phyloP scores from a whole-genome alignment of 2,329 filamentous ascomycete genomes.

The Passalora sequoiae region DNA sequence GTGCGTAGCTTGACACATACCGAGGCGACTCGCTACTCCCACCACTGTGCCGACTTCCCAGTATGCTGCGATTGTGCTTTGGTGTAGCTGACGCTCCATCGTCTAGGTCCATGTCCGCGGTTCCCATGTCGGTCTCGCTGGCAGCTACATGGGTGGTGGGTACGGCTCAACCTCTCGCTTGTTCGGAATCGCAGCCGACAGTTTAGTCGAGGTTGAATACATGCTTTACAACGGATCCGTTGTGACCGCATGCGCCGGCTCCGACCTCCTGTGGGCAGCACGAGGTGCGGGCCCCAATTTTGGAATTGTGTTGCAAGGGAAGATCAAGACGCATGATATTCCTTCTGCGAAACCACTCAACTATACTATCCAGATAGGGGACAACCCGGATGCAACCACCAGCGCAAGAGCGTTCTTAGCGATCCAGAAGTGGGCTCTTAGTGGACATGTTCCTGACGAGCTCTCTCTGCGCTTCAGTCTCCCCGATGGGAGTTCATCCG shows the following conservation, averaged over 20 bases:
- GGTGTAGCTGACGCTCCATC: too few relatives aligned
- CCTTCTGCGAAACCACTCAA: background rate
- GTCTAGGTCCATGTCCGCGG: background rate
- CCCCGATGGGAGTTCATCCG: background rate
- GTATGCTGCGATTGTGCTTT: too few relatives aligned
- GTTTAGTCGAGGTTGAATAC: background rate
- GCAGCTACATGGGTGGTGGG: background rate
- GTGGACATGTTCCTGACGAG: background rate
- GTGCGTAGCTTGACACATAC: too few relatives aligned
- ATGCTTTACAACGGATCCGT: background rate
- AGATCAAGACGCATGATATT: background rate
- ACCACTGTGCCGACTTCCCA: too few relatives aligned
- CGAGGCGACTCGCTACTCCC: too few relatives aligned
- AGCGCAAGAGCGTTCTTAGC: background rate
- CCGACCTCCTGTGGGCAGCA: constrained; percentile 16
- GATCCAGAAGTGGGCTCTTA: background rate
- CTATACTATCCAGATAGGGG: background rate
- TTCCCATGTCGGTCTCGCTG: background rate
- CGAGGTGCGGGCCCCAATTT: constrained; percentile 18
- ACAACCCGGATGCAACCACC: background rate
- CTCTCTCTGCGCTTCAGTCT: background rate
- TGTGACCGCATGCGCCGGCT: background rate
- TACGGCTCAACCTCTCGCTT: background rate
- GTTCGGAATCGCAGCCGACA: background rate
- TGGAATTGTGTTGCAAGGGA: constrained; percentile 9